These are phyloP conservation scores for Sanghuangporus sanghuang DNA, from an alignment of 1,284 basidiomycete species.

Conservation along the genomic window DNA sequence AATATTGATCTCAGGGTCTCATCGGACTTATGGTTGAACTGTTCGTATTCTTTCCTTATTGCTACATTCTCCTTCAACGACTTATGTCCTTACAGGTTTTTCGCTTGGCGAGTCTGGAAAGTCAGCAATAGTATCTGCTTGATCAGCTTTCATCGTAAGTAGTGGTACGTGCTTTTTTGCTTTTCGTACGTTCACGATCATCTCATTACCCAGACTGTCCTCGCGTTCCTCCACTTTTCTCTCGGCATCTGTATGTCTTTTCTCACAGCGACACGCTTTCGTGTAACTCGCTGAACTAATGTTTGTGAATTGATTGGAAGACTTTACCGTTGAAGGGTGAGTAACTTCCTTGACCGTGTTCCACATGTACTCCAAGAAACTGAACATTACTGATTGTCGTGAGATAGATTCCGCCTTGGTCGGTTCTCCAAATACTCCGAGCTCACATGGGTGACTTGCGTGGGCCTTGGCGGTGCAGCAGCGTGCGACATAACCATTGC, in stretches of 20 bases:
- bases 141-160: constrained; percentile 25
- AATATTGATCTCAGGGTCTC: constrained; percentile 16
- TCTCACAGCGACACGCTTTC: neutral
- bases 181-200: neutral
- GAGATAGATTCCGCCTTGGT: constrained; percentile 23
- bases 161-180: neutral
- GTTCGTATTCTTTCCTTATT: constrained; percentile 17
- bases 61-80: constrained; percentile 1
- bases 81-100: constrained; percentile 23
- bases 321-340: constrained; percentile 27
- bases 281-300: neutral
- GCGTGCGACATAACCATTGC: constrained; percentile 29
- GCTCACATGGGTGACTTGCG: constrained; percentile 29
- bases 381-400: neutral
- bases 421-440: constrained; percentile 24
- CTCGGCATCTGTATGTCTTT: constrained; percentile 21
- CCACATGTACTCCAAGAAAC: neutral
- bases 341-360: constrained; percentile 1
- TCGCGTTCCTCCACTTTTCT: constrained; percentile 24
- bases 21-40: constrained; percentile 27
- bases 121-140: constrained; percentile 26
- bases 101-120: constrained; percentile 29
- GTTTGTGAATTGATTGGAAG: constrained; percentile 6
- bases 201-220: constrained; percentile 18
- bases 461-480: constrained; percentile 27